Evolutionary conservation across 2,329 filamentous ascomycete species (phyloP).

Genomic region (Beauveria varroae): DNA sequence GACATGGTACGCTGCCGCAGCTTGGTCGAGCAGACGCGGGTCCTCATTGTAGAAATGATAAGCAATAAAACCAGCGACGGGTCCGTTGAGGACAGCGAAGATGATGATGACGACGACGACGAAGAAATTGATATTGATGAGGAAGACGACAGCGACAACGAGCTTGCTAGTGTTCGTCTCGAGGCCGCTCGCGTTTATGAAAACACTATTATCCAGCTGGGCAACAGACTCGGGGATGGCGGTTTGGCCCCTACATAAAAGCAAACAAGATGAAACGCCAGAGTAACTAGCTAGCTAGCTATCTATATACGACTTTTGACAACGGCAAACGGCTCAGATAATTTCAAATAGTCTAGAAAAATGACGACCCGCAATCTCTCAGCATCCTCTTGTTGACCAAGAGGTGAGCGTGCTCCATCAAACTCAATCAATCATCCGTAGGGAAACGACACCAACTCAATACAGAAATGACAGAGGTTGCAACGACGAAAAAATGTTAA

Average conservation of each 20-base stretch:
- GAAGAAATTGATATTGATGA: conserved; percentile 12
- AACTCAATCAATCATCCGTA: conserved; percentile 8
- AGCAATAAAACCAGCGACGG: conserved; percentile 26
- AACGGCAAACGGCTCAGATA: neutral
- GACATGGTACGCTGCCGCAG: conserved; percentile 86
- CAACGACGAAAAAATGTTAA: neutral
- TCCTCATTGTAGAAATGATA: conserved; percentile 63
- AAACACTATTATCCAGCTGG: conserved; percentile 66
- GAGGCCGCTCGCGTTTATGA: conserved; percentile 73
- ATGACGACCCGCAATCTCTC: neutral
- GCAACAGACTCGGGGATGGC: conserved; percentile 53
- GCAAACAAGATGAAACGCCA: neutral
- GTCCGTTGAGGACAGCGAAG: neutral
- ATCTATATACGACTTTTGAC: neutral
- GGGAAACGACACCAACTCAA: conserved; percentile 6
- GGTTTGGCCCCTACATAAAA: neutral
- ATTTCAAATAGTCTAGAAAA: neutral
- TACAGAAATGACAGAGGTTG: neutral
- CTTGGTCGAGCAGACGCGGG: conserved; percentile 67
- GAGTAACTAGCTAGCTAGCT: neutral
- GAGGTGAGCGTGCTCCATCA: conserved; percentile 2
- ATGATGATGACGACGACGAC: conserved; percentile 12
- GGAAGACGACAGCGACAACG: conserved; percentile 29
- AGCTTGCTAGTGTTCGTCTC: conserved; percentile 46
- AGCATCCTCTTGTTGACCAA: neutral